phyloP scores from a whole-genome alignment of 257 asterid genomes.

The Solanum dulcamara region DNA sequence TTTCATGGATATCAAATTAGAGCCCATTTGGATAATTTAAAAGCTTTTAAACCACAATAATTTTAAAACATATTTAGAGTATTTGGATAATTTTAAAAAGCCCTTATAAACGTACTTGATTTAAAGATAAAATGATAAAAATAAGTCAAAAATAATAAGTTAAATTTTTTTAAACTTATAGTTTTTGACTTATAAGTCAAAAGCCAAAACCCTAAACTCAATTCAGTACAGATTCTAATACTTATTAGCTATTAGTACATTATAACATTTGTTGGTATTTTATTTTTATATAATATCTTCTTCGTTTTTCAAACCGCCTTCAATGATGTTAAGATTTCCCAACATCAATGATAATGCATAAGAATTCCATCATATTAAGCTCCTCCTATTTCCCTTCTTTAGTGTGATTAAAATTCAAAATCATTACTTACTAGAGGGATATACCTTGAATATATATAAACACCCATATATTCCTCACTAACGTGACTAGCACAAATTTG shows the following conservation, averaged over 20 bases:
- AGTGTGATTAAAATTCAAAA: neutral
- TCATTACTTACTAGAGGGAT: neutral
- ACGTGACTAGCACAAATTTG: slow-evolving; percentile 19
- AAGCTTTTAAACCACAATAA: too few species aligned
- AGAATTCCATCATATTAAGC: neutral
- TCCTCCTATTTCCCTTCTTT: neutral
- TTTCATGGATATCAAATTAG: neutral
- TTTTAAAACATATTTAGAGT: too few species aligned
- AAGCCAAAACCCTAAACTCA: too few species aligned
- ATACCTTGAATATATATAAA: neutral
- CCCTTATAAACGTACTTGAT: too few species aligned
- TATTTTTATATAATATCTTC: neutral
- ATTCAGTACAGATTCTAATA: too few species aligned
- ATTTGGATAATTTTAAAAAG: too few species aligned
- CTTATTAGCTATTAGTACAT: neutral
- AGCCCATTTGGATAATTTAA: too few species aligned
- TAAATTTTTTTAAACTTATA: too few species aligned
- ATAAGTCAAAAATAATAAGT: too few species aligned
- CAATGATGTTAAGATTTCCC: neutral
- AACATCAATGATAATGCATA: neutral
- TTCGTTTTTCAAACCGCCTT: neutral
- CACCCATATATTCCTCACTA: neutral
- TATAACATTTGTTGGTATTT: neutral
- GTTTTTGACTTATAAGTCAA: too few species aligned
- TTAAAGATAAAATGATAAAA: too few species aligned